Percentiles rank a stretch among this genome's conserved stretches.
Conservation (phyloP, 768 basidiomycete genomes). For the Auricularia sp. region DNA sequence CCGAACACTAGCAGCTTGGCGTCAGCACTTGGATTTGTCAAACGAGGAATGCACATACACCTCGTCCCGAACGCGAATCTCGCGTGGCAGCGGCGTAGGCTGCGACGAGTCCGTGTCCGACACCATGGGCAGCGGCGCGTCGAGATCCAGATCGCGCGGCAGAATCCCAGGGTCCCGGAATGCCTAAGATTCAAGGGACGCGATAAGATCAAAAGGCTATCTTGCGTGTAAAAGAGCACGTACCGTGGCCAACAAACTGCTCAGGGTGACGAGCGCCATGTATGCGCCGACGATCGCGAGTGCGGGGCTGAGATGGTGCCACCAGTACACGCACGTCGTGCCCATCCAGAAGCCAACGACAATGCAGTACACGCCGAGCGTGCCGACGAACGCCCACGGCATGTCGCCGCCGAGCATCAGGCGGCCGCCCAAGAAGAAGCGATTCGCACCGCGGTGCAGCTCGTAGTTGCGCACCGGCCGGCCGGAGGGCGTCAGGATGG, state of each 20-base stretch:
- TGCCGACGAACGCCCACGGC: slow-evolving; percentile 67
- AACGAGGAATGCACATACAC: slow-evolving; percentile 38
- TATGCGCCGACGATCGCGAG: slow-evolving; percentile 58
- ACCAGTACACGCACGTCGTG: slow-evolving; percentile 84
- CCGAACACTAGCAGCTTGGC: slow-evolving; percentile 47
- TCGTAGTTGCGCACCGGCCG: slow-evolving; percentile 46
- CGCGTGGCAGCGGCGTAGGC: slow-evolving; percentile 64
- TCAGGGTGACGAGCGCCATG: slow-evolving; percentile 52
- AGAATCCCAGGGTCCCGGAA: slow-evolving; percentile 80
- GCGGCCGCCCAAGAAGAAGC: slow-evolving; percentile 62
- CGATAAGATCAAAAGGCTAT: slow-evolving; percentile 2
- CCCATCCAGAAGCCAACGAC: slow-evolving; percentile 79
- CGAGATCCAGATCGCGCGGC: slow-evolving; percentile 75
- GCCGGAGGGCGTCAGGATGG: slow-evolving; percentile 20
- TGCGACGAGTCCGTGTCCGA: slow-evolving; percentile 54
- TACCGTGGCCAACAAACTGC: slow-evolving; percentile 70
- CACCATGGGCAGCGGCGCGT: slow-evolving; percentile 63
- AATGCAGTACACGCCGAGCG: slow-evolving; percentile 48
- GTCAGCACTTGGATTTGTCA: neutral
- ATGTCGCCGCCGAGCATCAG: slow-evolving; percentile 80
- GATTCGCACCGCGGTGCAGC: slow-evolving; percentile 61
- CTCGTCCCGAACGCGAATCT: slow-evolving; percentile 68
- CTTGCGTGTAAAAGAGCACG: slow-evolving; percentile 19
- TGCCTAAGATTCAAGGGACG: slow-evolving; percentile 44
- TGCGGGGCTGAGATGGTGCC: slow-evolving; percentile 65